Conservation (phyloP, 2,329 filamentous ascomycete genomes). For the Neofusicoccum parvum region DNA sequence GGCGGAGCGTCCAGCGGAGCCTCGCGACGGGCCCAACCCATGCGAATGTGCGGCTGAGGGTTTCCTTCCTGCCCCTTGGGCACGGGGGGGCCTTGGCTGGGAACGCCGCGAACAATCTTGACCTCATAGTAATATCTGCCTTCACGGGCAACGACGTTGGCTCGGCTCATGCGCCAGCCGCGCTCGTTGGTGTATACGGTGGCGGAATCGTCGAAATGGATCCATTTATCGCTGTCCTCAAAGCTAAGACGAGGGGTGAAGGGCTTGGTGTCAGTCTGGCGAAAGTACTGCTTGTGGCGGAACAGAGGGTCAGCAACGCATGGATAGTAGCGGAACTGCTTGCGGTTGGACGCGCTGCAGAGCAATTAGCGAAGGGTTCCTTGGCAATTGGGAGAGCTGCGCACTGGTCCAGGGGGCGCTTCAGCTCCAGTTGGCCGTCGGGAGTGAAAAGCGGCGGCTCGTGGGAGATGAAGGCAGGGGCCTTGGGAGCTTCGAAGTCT, state of each 20-base stretch:
- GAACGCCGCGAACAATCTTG: conserved; percentile 78
- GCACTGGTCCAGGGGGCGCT: conserved; percentile 51
- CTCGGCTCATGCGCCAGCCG: conserved; percentile 87
- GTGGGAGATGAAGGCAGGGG: conserved; percentile 49
- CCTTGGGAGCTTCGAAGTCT: conserved; percentile 54
- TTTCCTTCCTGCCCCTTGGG: conserved; percentile 37
- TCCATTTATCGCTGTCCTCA: conserved; percentile 84
- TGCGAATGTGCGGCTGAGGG: conserved; percentile 67
- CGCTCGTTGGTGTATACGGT: conserved; percentile 85
- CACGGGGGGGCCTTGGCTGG: conserved; percentile 47
- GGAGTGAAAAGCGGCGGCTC: conserved; percentile 50
- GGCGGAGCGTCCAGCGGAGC: conserved; percentile 81
- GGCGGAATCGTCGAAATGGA: conserved; percentile 76
- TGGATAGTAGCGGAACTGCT: conserved; percentile 82
- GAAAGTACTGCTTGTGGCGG: conserved; percentile 83
- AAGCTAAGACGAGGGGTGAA: conserved; percentile 86
- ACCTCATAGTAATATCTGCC: conserved; percentile 95
- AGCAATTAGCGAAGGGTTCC: not conserved
- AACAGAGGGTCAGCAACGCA: conserved; percentile 89
- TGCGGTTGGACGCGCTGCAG: conserved; percentile 61
- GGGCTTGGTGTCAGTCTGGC: conserved; percentile 82
- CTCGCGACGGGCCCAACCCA: conserved; percentile 84
- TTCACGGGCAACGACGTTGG: conserved; percentile 87
- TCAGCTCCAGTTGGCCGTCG: conserved; percentile 46
- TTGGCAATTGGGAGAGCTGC: not conserved